Evolutionary conservation across 2,329 filamentous ascomycete species (phyloP).

Genomic region (Arthroderma uncinatum): DNA sequence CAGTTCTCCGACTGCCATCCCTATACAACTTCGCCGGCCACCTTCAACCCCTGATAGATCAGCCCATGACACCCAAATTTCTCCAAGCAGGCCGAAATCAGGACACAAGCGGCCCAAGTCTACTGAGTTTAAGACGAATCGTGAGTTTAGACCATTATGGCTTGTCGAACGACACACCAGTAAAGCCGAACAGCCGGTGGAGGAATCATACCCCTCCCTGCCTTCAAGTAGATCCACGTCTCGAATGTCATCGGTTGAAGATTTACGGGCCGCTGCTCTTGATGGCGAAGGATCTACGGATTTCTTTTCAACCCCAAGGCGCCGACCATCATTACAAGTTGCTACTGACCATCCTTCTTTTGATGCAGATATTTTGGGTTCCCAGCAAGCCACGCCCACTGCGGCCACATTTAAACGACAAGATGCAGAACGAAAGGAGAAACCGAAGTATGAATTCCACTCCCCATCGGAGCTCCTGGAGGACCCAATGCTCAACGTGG

Average conservation of each 20-base stretch:
- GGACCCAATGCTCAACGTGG: conserved; percentile 17
- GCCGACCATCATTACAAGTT: conserved; percentile 22
- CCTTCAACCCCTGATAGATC: conserved; percentile 28
- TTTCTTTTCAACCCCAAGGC: conserved; percentile 12
- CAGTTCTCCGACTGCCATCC: conserved; percentile 39
- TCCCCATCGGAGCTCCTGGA: conserved; percentile 37
- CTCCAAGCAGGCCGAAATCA: conserved; percentile 29
- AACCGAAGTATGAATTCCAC: conserved; percentile 37
- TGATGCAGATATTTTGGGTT: conserved; percentile 44
- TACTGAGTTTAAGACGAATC: conserved; percentile 42
- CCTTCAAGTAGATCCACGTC: conserved; percentile 43
- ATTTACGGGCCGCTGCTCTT: conserved; percentile 20
- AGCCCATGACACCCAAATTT: conserved; percentile 28
- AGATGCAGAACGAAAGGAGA: conserved; percentile 26
- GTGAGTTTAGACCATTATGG: conserved; percentile 70
- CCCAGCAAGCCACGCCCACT: conserved; percentile 58
- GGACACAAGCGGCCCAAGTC: conserved; percentile 40
- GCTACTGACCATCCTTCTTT: conserved; percentile 29
- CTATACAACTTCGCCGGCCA: conserved; percentile 46
- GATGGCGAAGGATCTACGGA: not conserved
- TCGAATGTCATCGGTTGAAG: conserved; percentile 36
- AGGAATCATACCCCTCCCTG: conserved; percentile 39
- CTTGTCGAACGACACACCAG: conserved; percentile 56
- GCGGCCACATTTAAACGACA: conserved; percentile 40
- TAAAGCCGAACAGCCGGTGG: conserved; percentile 31